Conservation (phyloP, 2,329 filamentous ascomycete genomes). For the Aspergillus arachidicola region DNA sequence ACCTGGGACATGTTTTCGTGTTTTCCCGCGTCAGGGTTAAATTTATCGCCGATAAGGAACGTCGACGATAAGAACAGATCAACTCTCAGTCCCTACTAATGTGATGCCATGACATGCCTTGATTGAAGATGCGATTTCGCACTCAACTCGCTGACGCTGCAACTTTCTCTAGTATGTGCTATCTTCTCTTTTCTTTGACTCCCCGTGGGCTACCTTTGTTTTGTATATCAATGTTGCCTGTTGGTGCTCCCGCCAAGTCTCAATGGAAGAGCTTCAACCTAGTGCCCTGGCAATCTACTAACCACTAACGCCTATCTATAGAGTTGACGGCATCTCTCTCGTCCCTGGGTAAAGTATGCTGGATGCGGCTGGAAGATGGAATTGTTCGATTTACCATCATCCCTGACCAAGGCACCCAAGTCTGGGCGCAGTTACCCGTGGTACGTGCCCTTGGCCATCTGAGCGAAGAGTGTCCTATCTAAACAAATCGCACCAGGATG, state of each 20-base stretch:
- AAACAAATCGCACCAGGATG: constrained; percentile 54
- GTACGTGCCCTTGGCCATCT: constrained; percentile 28
- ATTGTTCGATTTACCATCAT: constrained; percentile 93
- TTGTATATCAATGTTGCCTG: neutral
- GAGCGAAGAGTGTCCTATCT: neutral
- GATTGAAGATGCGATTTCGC: constrained; percentile 36
- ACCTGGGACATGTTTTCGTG: neutral
- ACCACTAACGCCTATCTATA: constrained; percentile 32
- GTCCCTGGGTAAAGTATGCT: constrained; percentile 78
- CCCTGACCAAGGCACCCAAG: constrained; percentile 90
- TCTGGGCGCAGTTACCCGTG: constrained; percentile 76
- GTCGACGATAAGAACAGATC: neutral
- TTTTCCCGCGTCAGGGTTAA: neutral
- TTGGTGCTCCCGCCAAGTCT: neutral
- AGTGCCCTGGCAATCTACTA: neutral
- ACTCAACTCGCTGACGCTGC: constrained; percentile 33
- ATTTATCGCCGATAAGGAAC: neutral
- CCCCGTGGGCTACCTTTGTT: neutral
- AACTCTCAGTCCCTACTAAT: neutral
- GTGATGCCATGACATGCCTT: constrained; percentile 2
- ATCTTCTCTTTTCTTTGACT: constrained; percentile 3
- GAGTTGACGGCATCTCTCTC: constrained; percentile 65
- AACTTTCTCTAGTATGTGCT: constrained; percentile 55
- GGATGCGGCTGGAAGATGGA: constrained; percentile 86
- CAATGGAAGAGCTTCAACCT: neutral